A percentile compares a stretch with the other conserved stretches of the same genome.
These are phyloP conservation scores for Rhizomucor pusillus DNA, from an alignment of 371 early-diverging fungal species.

Conservation along the genomic window DNA sequence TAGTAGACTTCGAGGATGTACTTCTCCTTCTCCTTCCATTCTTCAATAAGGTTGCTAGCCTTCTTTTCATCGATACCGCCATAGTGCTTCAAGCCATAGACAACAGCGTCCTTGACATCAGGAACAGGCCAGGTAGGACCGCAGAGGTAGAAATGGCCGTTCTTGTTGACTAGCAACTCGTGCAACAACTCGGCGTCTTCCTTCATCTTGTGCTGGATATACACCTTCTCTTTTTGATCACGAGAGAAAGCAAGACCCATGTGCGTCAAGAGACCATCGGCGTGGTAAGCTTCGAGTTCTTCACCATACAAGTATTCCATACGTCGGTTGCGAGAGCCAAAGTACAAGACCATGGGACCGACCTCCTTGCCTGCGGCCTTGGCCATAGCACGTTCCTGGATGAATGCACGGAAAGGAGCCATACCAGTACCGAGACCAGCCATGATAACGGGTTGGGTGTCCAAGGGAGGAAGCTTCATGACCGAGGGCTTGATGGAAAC, in stretches of 20 bases:
- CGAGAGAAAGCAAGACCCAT: constrained; percentile 91
- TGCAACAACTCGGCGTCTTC: constrained; percentile 77
- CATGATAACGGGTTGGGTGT: constrained; percentile 89
- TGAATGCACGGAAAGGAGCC: constrained; percentile 96
- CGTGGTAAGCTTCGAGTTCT: constrained; percentile 89
- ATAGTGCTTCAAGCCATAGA: constrained; percentile 65
- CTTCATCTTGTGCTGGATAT: constrained; percentile 92
- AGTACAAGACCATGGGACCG: constrained; percentile 92
- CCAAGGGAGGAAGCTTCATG: constrained; percentile 87
- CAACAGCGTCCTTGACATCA: constrained; percentile 91
- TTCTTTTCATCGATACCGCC: constrained; percentile 60
- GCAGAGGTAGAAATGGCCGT: constrained; percentile 91
- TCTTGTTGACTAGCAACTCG: constrained; percentile 68
- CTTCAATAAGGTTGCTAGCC: constrained; percentile 76
- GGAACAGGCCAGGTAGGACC: constrained; percentile 95
- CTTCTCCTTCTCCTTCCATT: constrained; percentile 88
- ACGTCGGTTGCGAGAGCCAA: constrained; percentile 89
- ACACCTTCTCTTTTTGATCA: constrained; percentile 90
- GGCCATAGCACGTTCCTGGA: constrained; percentile 85
- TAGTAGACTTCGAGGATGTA: constrained; percentile 93
- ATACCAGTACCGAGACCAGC: constrained; percentile 96
- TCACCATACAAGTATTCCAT: constrained; percentile 95
- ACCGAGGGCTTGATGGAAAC: constrained; percentile 94
- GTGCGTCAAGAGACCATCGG: constrained; percentile 80
- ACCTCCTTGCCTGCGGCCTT: constrained; percentile 75